These are phyloP conservation scores for Boletus pseudopeckii DNA, from an alignment of 768 basidiomycete genomes.

Conservation along the genomic window DNA sequence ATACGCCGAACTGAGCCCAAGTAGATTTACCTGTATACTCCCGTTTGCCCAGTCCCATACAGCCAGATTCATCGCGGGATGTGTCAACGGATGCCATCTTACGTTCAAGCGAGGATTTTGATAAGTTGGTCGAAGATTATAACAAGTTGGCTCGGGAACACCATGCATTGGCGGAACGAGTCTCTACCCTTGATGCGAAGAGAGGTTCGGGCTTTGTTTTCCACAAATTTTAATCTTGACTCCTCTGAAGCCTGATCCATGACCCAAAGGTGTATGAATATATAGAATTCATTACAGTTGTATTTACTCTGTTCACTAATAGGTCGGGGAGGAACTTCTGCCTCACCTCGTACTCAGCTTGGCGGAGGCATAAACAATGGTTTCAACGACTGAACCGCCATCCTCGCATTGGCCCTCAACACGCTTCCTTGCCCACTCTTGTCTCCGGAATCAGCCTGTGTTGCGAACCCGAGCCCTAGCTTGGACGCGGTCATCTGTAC, in stretches of 20 bases:
- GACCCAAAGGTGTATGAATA: neutral
- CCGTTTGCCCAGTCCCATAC: no score
- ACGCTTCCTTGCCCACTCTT: slow-evolving; percentile 16
- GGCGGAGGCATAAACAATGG: slow-evolving; percentile 23
- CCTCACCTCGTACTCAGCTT: slow-evolving; percentile 1
- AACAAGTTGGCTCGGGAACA: neutral
- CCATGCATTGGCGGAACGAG: neutral
- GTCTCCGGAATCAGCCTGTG: slow-evolving; percentile 8
- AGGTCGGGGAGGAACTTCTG: neutral
- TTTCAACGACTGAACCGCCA: slow-evolving; percentile 27
- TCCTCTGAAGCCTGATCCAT: no score
- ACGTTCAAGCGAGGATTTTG: neutral
- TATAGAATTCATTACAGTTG: neutral
- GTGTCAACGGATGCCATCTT: neutral
- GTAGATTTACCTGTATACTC: neutral
- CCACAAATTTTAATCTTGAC: no score
- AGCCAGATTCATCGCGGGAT: no score
- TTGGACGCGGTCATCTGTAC: slow-evolving; percentile 47
- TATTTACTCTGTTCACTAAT: neutral
- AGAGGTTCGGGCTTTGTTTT: neutral
- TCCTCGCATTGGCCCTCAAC: slow-evolving; percentile 26
- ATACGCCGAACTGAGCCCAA: no score
- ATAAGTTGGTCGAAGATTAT: neutral
- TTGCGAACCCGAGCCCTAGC: slow-evolving; percentile 40
- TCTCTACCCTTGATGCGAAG: neutral